Evolutionary conservation across 352 stramenopile genomes (phyloP).

Genomic region (Phytophthora fragariaefolia): DNA sequence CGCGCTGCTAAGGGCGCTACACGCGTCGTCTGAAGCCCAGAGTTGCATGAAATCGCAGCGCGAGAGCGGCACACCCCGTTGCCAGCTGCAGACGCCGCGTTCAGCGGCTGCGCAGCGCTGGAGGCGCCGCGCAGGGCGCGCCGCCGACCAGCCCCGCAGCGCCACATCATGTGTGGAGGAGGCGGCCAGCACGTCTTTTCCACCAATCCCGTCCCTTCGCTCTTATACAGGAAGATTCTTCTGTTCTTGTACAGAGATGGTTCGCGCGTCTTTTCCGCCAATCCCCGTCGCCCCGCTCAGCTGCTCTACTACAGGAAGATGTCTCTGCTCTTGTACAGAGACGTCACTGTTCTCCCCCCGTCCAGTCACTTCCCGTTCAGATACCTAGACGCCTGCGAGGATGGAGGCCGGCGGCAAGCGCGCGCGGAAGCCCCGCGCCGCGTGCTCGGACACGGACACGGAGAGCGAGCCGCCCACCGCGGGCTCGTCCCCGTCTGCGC

Average conservation of each 20-base stretch:
- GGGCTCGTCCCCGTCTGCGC: conserved; percentile 5
- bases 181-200: conserved; percentile 4
- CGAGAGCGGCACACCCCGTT: background rate
- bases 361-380: conserved; percentile 31
- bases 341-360: conserved; percentile 56
- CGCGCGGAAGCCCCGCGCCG: conserved; percentile 18
- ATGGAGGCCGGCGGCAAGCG: conserved; percentile 34
- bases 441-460: conserved; percentile 20
- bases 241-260: too few species aligned
- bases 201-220: conserved; percentile 14
- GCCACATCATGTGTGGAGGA: conserved; percentile 38
- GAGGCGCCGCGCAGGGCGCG: conserved; percentile 35
- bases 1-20: conserved; percentile 2
- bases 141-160: conserved; percentile 33
- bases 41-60: conserved; percentile 2
- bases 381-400: too few species aligned
- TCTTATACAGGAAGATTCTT: conserved; percentile 11
- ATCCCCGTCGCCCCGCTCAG: too few species aligned
- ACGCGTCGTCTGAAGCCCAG: background rate
- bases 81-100: background rate
- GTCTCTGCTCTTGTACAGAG: conserved; percentile 27
- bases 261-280: background rate
- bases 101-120: conserved; percentile 10
- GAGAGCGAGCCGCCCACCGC: conserved; percentile 3
- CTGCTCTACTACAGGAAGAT: too few species aligned